Conservation (phyloP, 129 eudicot genomes). For the Artemisia tridentata region DNA sequence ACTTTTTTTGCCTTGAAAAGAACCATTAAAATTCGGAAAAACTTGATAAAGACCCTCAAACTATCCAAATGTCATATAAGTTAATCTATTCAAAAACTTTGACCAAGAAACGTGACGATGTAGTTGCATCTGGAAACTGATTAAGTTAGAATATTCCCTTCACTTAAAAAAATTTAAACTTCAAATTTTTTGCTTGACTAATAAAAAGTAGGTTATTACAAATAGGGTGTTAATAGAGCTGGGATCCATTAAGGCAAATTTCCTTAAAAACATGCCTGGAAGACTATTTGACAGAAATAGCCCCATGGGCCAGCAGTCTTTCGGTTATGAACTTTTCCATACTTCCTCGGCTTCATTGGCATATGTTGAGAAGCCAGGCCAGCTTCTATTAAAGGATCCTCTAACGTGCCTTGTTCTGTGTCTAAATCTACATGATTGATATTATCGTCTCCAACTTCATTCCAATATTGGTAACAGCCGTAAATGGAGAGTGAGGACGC, state of each 20-base stretch:
- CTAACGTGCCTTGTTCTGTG: slow-evolving; percentile 44
- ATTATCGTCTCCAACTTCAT: slow-evolving; percentile 30
- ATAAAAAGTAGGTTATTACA: neutral
- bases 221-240: too few relatives aligned
- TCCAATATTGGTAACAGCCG: slow-evolving; percentile 47
- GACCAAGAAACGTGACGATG: too few relatives aligned
- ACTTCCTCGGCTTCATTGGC: slow-evolving; percentile 35
- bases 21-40: neutral
- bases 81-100: too few relatives aligned
- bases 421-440: slow-evolving; percentile 36
- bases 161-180: too few relatives aligned
- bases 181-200: neutral
- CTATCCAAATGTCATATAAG: neutral
- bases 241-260: too few relatives aligned
- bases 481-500: slow-evolving; percentile 63
- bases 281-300: slow-evolving; percentile 65
- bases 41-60: neutral
- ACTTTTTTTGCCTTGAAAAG: neutral
- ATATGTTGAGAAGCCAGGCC: slow-evolving; percentile 23
- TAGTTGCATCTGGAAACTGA: too few relatives aligned
- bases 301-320: slow-evolving; percentile 51
- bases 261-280: slow-evolving; percentile 52
- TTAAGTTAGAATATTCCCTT: too few relatives aligned
- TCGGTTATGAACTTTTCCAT: slow-evolving; percentile 30
- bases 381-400: slow-evolving; percentile 44